Conservation (phyloP, 2,329 filamentous ascomycete species). For the Fusarium pseudocircinatum region DNA sequence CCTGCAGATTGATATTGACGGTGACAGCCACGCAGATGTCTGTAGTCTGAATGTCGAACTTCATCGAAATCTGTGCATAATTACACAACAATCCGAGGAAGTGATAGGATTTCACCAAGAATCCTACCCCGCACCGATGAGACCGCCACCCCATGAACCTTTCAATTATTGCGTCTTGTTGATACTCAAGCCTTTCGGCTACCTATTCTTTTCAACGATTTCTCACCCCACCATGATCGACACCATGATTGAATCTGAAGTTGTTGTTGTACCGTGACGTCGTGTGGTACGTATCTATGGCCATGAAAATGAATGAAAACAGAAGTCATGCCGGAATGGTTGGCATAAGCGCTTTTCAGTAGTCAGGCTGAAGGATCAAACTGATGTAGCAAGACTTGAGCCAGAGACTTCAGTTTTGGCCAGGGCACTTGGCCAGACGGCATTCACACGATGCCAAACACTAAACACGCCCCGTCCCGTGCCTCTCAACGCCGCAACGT, state of each 20-base stretch:
- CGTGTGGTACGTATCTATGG: not conserved
- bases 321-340: conserved; percentile 1
- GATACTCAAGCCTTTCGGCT: conserved; percentile 4
- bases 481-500: conserved; percentile 15
- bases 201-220: conserved; percentile 1
- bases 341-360: not conserved
- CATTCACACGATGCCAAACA: conserved; percentile 29
- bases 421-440: conserved; percentile 11
- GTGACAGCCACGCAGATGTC: not conserved
- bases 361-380: conserved; percentile 11
- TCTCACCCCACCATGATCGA: conserved; percentile 15
- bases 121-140: conserved; percentile 24
- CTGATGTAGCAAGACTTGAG: conserved; percentile 3
- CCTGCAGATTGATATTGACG: not conserved
- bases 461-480: conserved; percentile 39
- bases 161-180: conserved; percentile 3
- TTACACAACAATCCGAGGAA: not conserved
- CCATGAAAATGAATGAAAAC: not conserved
- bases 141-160: conserved; percentile 13
- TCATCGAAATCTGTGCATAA: not conserved
- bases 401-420: conserved; percentile 10
- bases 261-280: not conserved
- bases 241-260: not conserved
- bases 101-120: conserved; percentile 9
- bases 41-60: not conserved